Evolutionary conservation across 2,329 filamentous ascomycete genomes (phyloP), one percentile per base, ranked within the genome.

Genomic region (Zopfia rhizophila): DNA sequence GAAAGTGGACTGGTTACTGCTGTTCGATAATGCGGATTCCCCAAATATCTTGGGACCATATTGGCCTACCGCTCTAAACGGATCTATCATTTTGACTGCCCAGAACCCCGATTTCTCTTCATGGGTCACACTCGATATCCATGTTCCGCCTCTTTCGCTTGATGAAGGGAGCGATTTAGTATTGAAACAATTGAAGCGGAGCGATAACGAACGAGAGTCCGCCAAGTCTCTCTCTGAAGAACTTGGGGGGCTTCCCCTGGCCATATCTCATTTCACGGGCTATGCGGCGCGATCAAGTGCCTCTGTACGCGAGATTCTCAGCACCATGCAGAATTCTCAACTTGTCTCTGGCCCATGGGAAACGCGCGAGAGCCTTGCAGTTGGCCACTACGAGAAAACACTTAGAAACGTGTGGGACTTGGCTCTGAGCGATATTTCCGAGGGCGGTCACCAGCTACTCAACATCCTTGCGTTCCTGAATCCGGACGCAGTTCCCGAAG

Each of bases 1-100:
- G n/a, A n/a, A n/a, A n/a, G n/a, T n/a, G n/a, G n/a, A n/a, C n/a
- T 45, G 41, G 41, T 33, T 45, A 4, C 19, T 45, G 23, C 5
- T 45, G 12, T 45, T 45, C 19, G 41, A 45, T 17, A 45, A 45
- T 16, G 41, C 19, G 7, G 11, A 36, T 17, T 10, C 14, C 6
- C 10, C 5, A 10, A 17, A 18, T 5, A 17, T 4, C 14, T 7
- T 44, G 5, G 19, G 13, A 13, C 10, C 10, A 8, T 44, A 16
- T 31, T 44, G 40, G 40, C 40, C 40, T 12, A 11, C 13, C 16
- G 23, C 14, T 24, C 12, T 5, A 6, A 19, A 5, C 11, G 41
- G 41, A 7, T 5, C 14, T 6, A 22, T 45, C 7, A 11, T 45
- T 27, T 16, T 45, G 13, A 45, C 41, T n/a, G 21, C 41, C 4